Evolutionary conservation across 2,329 filamentous ascomycete species (phyloP).

Genomic region (Colletotrichum scovillei): DNA sequence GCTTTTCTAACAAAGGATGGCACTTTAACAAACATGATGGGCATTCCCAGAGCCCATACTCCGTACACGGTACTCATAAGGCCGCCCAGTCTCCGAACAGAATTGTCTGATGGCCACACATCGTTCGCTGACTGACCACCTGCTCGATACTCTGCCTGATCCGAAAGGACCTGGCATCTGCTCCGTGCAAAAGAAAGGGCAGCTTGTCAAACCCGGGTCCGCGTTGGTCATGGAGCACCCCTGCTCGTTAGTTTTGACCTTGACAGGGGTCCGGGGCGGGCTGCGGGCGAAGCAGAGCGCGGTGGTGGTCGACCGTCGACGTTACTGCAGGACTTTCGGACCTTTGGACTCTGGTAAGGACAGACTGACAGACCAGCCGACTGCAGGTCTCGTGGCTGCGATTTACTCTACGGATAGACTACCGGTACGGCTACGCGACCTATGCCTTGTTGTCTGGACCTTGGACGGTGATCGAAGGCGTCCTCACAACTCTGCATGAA

Average conservation of each 20-base stretch:
- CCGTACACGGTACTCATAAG: no score
- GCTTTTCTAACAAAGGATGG: background rate
- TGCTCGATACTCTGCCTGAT: background rate
- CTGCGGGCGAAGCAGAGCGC: background rate
- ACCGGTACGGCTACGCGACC: no score
- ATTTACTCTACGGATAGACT: background rate
- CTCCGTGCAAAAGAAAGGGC: constrained; percentile 10
- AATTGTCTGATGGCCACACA: background rate
- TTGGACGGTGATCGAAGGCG: background rate
- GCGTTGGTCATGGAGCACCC: constrained; percentile 21
- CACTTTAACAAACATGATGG: background rate
- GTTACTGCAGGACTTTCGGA: constrained; percentile 15
- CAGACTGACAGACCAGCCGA: constrained; percentile 13
- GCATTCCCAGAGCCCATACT: background rate
- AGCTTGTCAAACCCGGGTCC: constrained; percentile 25
- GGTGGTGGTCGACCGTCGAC: constrained; percentile 1
- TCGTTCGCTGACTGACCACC: background rate
- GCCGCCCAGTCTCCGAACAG: background rate
- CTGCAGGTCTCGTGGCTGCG: background rate
- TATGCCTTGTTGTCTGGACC: background rate
- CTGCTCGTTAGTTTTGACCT: constrained; percentile 25
- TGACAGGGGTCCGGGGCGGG: constrained; percentile 14
- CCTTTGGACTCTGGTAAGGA: background rate
- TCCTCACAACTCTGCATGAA: background rate
- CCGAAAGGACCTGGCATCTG: constrained; percentile 2